Percentiles rank a stretch among this genome's conserved stretches.
These are phyloP conservation scores for Aspergillus pseudonomiae DNA, from an alignment of 2,329 filamentous ascomycete genomes.

Conservation along the genomic window DNA sequence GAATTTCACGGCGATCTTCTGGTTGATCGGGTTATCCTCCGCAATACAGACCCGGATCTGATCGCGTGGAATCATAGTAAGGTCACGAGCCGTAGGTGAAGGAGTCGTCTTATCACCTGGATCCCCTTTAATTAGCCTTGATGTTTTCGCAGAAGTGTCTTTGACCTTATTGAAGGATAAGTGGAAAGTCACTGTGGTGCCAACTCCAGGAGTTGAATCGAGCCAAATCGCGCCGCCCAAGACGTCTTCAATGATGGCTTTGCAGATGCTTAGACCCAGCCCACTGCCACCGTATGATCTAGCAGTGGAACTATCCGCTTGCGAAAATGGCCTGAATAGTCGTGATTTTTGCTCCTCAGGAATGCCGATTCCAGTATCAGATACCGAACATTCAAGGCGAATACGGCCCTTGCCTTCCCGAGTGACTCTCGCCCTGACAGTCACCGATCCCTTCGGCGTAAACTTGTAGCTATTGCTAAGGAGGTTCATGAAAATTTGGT, in stretches of 20 bases:
- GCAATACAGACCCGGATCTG: slow-evolving; percentile 88
- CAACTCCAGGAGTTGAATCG: slow-evolving; percentile 69
- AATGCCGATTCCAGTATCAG: slow-evolving; percentile 90
- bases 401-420: slow-evolving; percentile 70
- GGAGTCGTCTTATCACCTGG: slow-evolving; percentile 45
- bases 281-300: slow-evolving; percentile 91
- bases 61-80: slow-evolving; percentile 73
- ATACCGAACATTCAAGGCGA: slow-evolving; percentile 80
- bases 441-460: slow-evolving; percentile 82
- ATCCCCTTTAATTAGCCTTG: slow-evolving; percentile 54
- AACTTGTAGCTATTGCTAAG: slow-evolving; percentile 95
- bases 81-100: slow-evolving; percentile 60
- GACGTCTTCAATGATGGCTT: slow-evolving; percentile 88
- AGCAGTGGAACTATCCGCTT: slow-evolving; percentile 87
- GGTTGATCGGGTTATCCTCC: slow-evolving; percentile 93
- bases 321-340: slow-evolving; percentile 88
- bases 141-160: slow-evolving; percentile 58
- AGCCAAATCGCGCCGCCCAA: slow-evolving; percentile 85
- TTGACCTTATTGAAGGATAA: slow-evolving; percentile 81
- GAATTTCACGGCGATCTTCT: slow-evolving; percentile 90
- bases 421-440: slow-evolving; percentile 75
- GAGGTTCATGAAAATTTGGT: slow-evolving; percentile 79
- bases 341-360: slow-evolving; percentile 75
- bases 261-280: slow-evolving; percentile 89
- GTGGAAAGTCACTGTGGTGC: slow-evolving; percentile 72